Percentiles rank a stretch among this genome's conserved stretches.
Conservation (phyloP, 768 basidiomycete genomes). For the Trametes cinnabarina region DNA sequence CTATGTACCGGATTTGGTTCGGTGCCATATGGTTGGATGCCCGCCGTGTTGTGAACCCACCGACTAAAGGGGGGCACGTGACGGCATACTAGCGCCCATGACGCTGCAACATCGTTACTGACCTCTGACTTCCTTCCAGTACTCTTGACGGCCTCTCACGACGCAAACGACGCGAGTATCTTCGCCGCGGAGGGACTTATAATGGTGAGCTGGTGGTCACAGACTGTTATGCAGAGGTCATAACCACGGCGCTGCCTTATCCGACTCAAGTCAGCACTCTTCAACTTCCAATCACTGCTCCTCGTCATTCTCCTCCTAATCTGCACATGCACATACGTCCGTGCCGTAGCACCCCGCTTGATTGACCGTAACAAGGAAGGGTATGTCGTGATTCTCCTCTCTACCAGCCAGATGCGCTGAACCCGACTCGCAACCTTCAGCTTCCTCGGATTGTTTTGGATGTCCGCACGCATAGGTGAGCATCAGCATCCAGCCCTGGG, state of each 20-base stretch:
- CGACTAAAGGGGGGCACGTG: no score
- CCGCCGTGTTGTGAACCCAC: no score
- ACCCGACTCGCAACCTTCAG: slow-evolving; percentile 42
- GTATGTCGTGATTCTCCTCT: slow-evolving; percentile 42
- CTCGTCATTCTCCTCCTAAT: slow-evolving; percentile 91
- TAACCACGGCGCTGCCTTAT: no score
- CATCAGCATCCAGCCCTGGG: slow-evolving; percentile 1
- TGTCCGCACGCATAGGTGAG: slow-evolving; percentile 91
- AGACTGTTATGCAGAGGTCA: no score
- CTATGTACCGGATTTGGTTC: no score
- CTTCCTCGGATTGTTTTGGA: slow-evolving; percentile 91
- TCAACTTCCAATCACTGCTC: slow-evolving; percentile 96
- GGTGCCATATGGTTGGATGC: no score
- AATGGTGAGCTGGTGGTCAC: no score
- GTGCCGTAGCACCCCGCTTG: slow-evolving; percentile 84
- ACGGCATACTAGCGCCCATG: neutral
- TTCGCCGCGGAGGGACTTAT: no score
- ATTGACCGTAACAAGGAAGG: slow-evolving; percentile 94
- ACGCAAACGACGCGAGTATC: no score
- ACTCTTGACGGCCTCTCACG: no score
- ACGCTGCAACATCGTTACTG: neutral
- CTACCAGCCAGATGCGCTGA: neutral
- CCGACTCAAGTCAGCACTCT: slow-evolving; percentile 77
- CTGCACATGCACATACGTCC: slow-evolving; percentile 96
- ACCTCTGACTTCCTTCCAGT: neutral